Percentiles rank a stretch among this genome's conserved stretches.
These are phyloP conservation scores for Candida buenavistaensis DNA, from an alignment of 1,139 yeast species.

Conservation along the genomic window DNA sequence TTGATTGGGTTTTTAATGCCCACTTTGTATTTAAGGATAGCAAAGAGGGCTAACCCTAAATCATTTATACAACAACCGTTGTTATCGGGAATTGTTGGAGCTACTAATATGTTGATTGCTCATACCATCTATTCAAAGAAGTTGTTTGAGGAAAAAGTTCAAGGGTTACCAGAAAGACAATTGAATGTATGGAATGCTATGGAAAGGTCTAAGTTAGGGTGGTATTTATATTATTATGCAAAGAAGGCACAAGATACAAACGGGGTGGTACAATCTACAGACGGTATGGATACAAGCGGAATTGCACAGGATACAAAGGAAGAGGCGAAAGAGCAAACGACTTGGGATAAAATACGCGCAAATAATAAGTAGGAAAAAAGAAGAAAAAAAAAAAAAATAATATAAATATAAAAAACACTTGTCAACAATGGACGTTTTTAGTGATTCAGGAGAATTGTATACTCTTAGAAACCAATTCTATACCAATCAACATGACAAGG, in stretches of 20 bases:
- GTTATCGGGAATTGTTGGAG: slow-evolving; percentile 33
- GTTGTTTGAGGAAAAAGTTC: slow-evolving; percentile 19
- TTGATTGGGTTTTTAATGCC: slow-evolving; percentile 27
- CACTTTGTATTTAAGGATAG: slow-evolving; percentile 21
- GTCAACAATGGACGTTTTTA: slow-evolving; percentile 32
- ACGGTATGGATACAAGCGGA: too few species aligned
- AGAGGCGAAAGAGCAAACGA: slow-evolving; percentile 10
- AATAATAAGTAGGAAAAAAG: slow-evolving; percentile 23
- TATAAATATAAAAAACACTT: slow-evolving; percentile 2
- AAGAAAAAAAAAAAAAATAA: slow-evolving; percentile 1
- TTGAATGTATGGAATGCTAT: slow-evolving; percentile 37
- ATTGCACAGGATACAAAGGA: not conserved
- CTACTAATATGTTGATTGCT: slow-evolving; percentile 23
- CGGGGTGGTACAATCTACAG: too few species aligned
- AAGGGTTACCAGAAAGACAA: slow-evolving; percentile 12
- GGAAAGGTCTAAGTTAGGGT: slow-evolving; percentile 37
- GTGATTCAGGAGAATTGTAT: slow-evolving; percentile 45
- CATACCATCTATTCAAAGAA: slow-evolving; percentile 25
- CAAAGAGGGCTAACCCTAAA: slow-evolving; percentile 7
- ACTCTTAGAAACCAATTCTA: slow-evolving; percentile 48
- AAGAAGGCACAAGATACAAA: slow-evolving; percentile 34
- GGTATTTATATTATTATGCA: slow-evolving; percentile 38
- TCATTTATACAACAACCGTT: slow-evolving; percentile 30
- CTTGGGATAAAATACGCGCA: slow-evolving; percentile 30
- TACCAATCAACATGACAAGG: slow-evolving; percentile 46